Base-by-base conservation (phyloP, 306 rosid genomes). In the Chamaecrista fasciculata region DNA sequence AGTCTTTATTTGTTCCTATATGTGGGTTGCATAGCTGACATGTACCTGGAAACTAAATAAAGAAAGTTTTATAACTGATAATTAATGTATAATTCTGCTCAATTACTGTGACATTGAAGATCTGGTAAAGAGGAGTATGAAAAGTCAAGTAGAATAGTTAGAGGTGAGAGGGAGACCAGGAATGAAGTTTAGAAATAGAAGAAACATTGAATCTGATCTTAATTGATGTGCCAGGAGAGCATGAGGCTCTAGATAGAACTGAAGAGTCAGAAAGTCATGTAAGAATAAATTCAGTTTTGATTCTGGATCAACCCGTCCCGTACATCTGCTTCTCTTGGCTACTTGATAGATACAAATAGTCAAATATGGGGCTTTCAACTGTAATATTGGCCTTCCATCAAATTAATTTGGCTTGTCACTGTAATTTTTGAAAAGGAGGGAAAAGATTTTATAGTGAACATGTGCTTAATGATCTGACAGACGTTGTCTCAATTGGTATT, bases 401-500 rank as follows among this genome's bases (percentile, higher is more conserved):
- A 33, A 64, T 44, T 64, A 15, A 64, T 64, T 64, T 49, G 43
- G 20, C 43, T 76, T 26, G 24, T 55, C 39, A 51, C 43, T 55
- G 3, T 29, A 28, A 21, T n/a, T 29, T 37, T 47, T 15, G 50
- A 48, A 58, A 25, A 33, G 18, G 21, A 3, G 15, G 14, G 16
- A 25, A 62, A 64, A 65, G 39, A 28, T 21, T 12, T 80, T 62
- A 39, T 64, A 31, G 20, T 69, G 56, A 43, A 67, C 16, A 5
- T 67, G 9, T 61, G 44, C 50, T 51, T 50, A 28, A 26, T 50
- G 24, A 48, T 61, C 33, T 79, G 56, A 67, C 91, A 91, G 99
- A 84, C 97, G 68, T 74, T 95, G 50, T 95, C 96, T 37, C 99
- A 95, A 87, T 80, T 95, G 83, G 82, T 95, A 71, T 91, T 95